These are phyloP conservation scores for Sarocladium brachiariae DNA, from an alignment of 2,329 filamentous ascomycete species.

Conservation along the genomic window DNA sequence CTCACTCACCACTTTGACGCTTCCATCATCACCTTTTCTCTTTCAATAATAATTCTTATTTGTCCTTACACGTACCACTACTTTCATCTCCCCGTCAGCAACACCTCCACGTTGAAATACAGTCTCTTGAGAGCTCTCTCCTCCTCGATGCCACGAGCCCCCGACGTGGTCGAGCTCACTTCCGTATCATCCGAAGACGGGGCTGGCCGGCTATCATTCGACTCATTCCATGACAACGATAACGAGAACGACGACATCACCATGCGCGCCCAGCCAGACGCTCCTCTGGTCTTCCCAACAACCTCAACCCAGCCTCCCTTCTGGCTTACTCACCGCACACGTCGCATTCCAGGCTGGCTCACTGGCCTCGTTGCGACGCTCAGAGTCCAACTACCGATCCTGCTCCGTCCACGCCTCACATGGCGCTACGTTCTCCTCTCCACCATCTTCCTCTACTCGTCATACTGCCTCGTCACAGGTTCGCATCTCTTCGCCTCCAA, in stretches of 20 bases:
- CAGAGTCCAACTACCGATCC: not conserved
- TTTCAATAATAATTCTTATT: too few relatives aligned
- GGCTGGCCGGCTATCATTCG: not conserved
- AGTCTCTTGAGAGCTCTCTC: too few relatives aligned
- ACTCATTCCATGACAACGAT: not conserved
- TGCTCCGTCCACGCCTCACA: slow-evolving; percentile 25
- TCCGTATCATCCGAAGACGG: slow-evolving; percentile 5
- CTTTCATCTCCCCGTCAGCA: too few relatives aligned
- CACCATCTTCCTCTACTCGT: slow-evolving; percentile 25
- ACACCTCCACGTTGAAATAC: too few relatives aligned
- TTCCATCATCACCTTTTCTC: too few relatives aligned
- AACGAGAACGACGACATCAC: not conserved
- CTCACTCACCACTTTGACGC: too few relatives aligned
- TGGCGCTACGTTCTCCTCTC: slow-evolving; percentile 27
- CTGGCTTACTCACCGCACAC: not conserved
- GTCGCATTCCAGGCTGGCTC: slow-evolving; percentile 1
- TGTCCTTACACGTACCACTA: too few relatives aligned
- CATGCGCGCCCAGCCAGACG: not conserved
- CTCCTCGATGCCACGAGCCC: not conserved
- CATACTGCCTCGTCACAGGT: slow-evolving; percentile 32
- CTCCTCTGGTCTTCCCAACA: slow-evolving; percentile 1
- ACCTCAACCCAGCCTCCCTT: not conserved
- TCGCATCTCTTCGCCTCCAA: slow-evolving; percentile 36
- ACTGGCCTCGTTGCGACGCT: not conserved
- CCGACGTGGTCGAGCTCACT: not conserved